Base-by-base conservation (phyloP, 257 asterid species). In the Forsythia viridissima region DNA sequence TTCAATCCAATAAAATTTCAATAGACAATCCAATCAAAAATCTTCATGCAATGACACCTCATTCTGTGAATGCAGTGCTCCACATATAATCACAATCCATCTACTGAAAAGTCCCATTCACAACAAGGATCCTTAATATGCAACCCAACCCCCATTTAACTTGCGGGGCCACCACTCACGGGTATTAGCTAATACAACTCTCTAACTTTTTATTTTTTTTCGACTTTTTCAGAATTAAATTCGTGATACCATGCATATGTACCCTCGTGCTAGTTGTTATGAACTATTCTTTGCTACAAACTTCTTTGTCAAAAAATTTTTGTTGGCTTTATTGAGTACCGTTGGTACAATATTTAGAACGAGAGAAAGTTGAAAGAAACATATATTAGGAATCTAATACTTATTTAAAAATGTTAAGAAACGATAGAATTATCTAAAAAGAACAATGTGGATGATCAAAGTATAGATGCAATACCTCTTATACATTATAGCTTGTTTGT, bases 121-220 rank as follows among this genome's bases (percentile, higher is more conserved):
- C 51, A 44, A 81, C 59, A 46, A 67, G 68, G 74, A 72, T 77
- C 65, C 71, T 66, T 67, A n/a, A 42, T 73, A 36, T 76, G 80
- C 82, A 80, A 78, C 78, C 82, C 52, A 59, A 70, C 84, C 81
- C 80, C 71, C 42, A 43, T 78, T 74, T 21, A 52, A 77, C 80
- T 34, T 79, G 71, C 84, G 86, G 86, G 85, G 70, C 91, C 90
- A 86, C 89, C 89, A 82, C 86, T 84, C 92, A 89, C 89, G 93
- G 82, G 88, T 59, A 82, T 51, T 72, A 84, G 73, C 86, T 24
- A 51, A 81, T 57, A 44, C 79, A 20, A 24, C 78, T 15, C 68
- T 39, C 12, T 21, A 43, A 76, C 46, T 4, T 24, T 6, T 18
- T 46, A 38, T 5, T 42, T 76, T 76, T 79, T 48, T 16, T 38